A percentile compares a stretch with the other conserved stretches of the same genome.
These are phyloP conservation scores for Paramecium sonneborni DNA, from an alignment of 73 alveolate species.

Conservation along the genomic window DNA sequence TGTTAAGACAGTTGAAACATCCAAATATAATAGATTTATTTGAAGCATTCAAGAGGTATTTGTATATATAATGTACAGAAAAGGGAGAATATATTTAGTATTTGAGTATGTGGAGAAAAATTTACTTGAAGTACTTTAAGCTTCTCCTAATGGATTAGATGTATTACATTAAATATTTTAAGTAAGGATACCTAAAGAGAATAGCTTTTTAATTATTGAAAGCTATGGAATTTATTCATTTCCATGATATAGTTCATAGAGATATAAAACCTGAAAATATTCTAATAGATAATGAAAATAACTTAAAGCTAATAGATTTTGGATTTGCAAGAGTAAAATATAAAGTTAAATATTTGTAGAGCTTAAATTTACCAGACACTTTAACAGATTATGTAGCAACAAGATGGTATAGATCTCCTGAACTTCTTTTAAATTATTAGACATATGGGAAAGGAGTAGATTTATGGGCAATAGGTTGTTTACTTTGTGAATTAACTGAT, in stretches of 20 bases:
- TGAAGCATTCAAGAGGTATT: constrained; percentile 75
- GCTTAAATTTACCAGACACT: constrained; percentile 64
- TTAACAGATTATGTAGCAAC: constrained; percentile 85
- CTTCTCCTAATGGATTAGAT: constrained; percentile 88
- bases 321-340: constrained; percentile 82
- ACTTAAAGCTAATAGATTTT: constrained; percentile 84
- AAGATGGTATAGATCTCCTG: constrained; percentile 87
- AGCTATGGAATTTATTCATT: constrained; percentile 56
- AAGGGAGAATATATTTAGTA: constrained; percentile 93
- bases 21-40: constrained; percentile 83
- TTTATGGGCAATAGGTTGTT: constrained; percentile 94
- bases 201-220: constrained; percentile 31
- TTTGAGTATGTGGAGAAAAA: constrained; percentile 97
- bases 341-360: constrained; percentile 36
- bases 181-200: constrained; percentile 29
- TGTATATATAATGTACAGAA: constrained; percentile 45
- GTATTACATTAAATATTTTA: constrained; percentile 46
- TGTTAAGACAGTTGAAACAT: constrained; percentile 81
- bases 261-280: constrained; percentile 65
- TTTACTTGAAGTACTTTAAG: constrained; percentile 93
- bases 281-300: constrained; percentile 49
- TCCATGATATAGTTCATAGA: constrained; percentile 58
- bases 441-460: constrained; percentile 84
- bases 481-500: constrained; percentile 96
- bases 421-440: constrained; percentile 61